A percentile compares a stretch with the other conserved stretches of the same genome.
Conservation (phyloP, 2,329 filamentous ascomycete genomes). For the Periconia digitata region DNA sequence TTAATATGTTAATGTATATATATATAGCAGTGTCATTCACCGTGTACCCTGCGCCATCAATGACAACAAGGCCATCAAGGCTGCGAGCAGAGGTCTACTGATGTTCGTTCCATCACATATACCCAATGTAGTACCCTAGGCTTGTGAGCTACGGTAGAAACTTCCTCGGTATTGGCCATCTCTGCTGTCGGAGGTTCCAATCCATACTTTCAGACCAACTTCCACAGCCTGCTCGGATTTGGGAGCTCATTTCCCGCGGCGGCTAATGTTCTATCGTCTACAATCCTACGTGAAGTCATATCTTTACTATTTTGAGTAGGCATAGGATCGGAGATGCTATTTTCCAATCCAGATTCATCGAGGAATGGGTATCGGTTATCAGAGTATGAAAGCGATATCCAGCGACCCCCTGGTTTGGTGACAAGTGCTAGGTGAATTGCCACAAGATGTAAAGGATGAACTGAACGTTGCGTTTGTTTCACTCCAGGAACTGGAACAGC, state of each 20-base stretch:
- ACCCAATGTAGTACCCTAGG: slow-evolving; percentile 43
- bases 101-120: slow-evolving; percentile 43
- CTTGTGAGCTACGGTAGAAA: slow-evolving; percentile 29
- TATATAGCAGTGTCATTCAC: not conserved
- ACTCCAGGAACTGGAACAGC: slow-evolving; percentile 3
- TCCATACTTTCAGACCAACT: slow-evolving; percentile 34
- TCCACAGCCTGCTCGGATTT: slow-evolving; percentile 42
- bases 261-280: slow-evolving; percentile 26
- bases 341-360: slow-evolving; percentile 3
- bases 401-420: slow-evolving; percentile 39
- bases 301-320: not conserved
- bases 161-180: slow-evolving; percentile 8
- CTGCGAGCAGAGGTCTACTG: slow-evolving; percentile 21
- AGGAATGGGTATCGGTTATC: slow-evolving; percentile 44
- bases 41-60: no score
- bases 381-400: slow-evolving; percentile 46
- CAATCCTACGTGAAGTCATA: not conserved
- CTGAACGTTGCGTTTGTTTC: slow-evolving; percentile 11
- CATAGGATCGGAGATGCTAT: not conserved
- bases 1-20: not conserved
- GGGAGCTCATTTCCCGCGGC: slow-evolving; percentile 37
- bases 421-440: slow-evolving; percentile 45
- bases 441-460: slow-evolving; percentile 44
- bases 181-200: slow-evolving; percentile 26
- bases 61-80: no score